A percentile compares a stretch with the other conserved stretches of the same genome.
These are phyloP conservation scores for Pulveroboletus sp. DNA, from an alignment of 768 basidiomycete species.

Conservation along the genomic window DNA sequence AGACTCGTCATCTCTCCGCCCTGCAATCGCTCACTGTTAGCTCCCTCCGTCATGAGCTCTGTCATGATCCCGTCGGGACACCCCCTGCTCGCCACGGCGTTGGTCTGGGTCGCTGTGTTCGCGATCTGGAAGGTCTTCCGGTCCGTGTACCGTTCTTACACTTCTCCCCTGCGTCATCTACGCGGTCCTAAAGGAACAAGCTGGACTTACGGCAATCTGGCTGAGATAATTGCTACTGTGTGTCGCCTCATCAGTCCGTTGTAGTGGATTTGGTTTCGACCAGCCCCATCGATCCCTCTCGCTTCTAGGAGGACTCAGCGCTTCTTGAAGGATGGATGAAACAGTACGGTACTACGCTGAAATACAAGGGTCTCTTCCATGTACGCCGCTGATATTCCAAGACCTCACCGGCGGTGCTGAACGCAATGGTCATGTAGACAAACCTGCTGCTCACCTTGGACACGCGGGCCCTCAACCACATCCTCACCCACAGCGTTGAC, in stretches of 20 bases:
- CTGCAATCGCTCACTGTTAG: no score
- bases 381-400: neutral
- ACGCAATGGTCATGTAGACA: slow-evolving; percentile 11
- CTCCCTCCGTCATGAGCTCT: no score
- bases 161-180: slow-evolving; percentile 42
- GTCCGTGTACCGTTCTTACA: slow-evolving; percentile 31
- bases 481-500: slow-evolving; percentile 46
- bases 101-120: neutral
- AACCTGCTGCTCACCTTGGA: slow-evolving; percentile 54
- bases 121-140: slow-evolving; percentile 8
- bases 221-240: slow-evolving; percentile 41
- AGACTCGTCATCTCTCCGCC: no score
- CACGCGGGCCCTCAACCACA: slow-evolving; percentile 55
- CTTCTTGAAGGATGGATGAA: slow-evolving; percentile 16
- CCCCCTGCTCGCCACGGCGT: neutral
- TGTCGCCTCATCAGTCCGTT: neutral
- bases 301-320: slow-evolving; percentile 1
- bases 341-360: slow-evolving; percentile 9
- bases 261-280: neutral
- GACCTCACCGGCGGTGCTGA: neutral
- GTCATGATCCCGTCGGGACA: slow-evolving; percentile 7
- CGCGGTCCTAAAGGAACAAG: slow-evolving; percentile 42
- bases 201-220: slow-evolving; percentile 47
- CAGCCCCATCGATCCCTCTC: neutral
- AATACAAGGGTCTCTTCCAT: slow-evolving; percentile 9